Conservation (phyloP, 129 eudicot species). For the Pittosporum tobira region DNA sequence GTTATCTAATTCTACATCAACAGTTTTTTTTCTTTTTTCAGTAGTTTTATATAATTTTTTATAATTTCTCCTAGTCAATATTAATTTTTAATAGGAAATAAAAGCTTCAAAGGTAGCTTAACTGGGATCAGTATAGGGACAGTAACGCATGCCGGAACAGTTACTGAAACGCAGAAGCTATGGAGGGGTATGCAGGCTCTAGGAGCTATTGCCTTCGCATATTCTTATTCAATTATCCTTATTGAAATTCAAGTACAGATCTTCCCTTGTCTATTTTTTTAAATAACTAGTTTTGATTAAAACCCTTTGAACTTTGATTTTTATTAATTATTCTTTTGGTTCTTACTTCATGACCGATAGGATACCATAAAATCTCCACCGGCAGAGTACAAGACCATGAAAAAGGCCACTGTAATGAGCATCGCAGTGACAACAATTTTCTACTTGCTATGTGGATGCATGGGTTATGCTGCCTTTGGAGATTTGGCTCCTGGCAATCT, state of each 20-base stretch:
- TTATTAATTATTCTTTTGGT: not conserved
- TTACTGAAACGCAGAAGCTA: conserved; percentile 46
- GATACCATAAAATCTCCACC: conserved; percentile 71
- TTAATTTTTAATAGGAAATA: conserved; percentile 24
- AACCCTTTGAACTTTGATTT: not conserved
- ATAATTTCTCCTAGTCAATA: not conserved
- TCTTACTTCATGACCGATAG: conserved; percentile 27
- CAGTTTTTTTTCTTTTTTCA: no score
- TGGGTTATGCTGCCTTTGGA: conserved; percentile 82
- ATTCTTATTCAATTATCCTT: conserved; percentile 58
- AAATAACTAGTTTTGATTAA: not conserved
- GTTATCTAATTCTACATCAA: conserved; percentile 17
- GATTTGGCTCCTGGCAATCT: conserved; percentile 61
- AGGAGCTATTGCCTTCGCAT: conserved; percentile 75
- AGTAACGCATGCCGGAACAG: conserved; percentile 32
- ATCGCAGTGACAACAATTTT: conserved; percentile 46
- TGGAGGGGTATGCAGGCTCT: conserved; percentile 80
- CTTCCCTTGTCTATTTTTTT: not conserved
- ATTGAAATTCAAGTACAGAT: conserved; percentile 53
- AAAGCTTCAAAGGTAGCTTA: conserved; percentile 51
- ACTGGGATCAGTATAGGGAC: conserved; percentile 64
- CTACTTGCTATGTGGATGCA: conserved; percentile 59
- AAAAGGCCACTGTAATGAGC: conserved; percentile 40
- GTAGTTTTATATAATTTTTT: no score
- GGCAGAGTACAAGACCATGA: conserved; percentile 65